Base-by-base conservation (phyloP, 192 early-diverging fungal species). In the Funneliformis geosporum region DNA sequence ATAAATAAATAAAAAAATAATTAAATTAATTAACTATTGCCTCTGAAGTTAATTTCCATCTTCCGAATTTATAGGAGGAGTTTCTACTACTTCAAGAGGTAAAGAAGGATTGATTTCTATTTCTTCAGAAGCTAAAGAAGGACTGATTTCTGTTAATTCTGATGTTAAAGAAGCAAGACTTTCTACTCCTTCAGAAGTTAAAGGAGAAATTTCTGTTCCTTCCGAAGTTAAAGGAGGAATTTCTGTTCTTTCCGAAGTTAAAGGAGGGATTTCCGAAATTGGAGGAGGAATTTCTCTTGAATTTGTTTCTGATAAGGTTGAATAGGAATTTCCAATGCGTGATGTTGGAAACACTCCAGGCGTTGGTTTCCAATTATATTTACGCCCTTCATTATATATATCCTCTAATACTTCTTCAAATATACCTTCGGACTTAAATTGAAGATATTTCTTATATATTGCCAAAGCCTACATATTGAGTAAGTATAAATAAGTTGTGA, bases 371-470 rank as follows among this genome's bases (percentile, higher is more conserved):
- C 89, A 90, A 60, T 90, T 90, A 2, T 74, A 72, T 78, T 84
- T 85, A 33, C 85, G 82, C 8, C 95, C 95, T 69, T 91, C 91
- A 72, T 91, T 89, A 77, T 99, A 99, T 23, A 99, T 88, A 23
- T 93, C 91, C 73, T 95, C 95, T 44, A 97, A 83, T 10, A 90
- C 88, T 44, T 89, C 82, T 25, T 94, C 88, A 82, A 96, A 96
- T 21, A 84, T 83, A 1, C 92, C 94, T 27, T 89, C 86, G 10
- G 85, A 82, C 16, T 85, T 82, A 39, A 92, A 87, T 74, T 93
- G 86, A 4, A 90, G 73, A 80, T 97, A 97, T 77, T 92, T 91
- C 78, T 95, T 92, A 81, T 96, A 98, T 2, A 99, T 85, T 18
- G 87, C 83, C 18, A 99, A 85, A 0, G 97, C 93, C 91, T 92